These are phyloP conservation scores for Cladorrhinum sp. DNA, from an alignment of 2,329 filamentous ascomycete species.

Conservation along the genomic window DNA sequence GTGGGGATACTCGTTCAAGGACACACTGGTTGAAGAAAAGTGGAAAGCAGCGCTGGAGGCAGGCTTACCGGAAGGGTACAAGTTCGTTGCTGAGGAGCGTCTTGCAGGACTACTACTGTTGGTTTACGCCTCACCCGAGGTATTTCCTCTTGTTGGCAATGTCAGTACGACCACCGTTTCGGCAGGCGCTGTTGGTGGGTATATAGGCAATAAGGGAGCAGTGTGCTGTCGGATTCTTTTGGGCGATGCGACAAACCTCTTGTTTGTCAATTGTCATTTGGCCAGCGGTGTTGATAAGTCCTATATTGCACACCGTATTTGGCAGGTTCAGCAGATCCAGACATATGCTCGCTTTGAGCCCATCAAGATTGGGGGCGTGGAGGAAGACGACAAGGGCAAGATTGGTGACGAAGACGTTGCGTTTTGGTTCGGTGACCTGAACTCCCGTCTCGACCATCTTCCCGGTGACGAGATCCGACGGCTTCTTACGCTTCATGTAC, in stretches of 20 bases:
- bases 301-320: conserved; percentile 79
- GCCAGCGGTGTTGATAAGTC: conserved; percentile 79
- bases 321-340: conserved; percentile 81
- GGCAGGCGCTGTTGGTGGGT: conserved; percentile 86
- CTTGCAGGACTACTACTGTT: conserved; percentile 81
- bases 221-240: conserved; percentile 78
- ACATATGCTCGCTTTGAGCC: conserved; percentile 75
- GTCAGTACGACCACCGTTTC: conserved; percentile 81
- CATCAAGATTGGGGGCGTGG: conserved; percentile 62
- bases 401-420: conserved; percentile 90
- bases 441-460: conserved; percentile 85
- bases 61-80: conserved; percentile 73
- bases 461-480: conserved; percentile 87
- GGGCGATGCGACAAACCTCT: conserved; percentile 82
- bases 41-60: conserved; percentile 78
- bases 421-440: conserved; percentile 96
- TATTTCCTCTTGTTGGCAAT: conserved; percentile 72
- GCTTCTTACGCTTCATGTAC: conserved; percentile 76
- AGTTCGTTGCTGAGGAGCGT: conserved; percentile 75
- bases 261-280: conserved; percentile 90
- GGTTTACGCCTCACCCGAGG: conserved; percentile 76
- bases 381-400: conserved; percentile 62
- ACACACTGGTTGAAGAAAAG: conserved; percentile 55
- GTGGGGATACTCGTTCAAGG: conserved; percentile 45
- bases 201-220: conserved; percentile 95